Base-by-base conservation (phyloP, 2,329 filamentous ascomycete species). In the Aspergillus texensis region DNA sequence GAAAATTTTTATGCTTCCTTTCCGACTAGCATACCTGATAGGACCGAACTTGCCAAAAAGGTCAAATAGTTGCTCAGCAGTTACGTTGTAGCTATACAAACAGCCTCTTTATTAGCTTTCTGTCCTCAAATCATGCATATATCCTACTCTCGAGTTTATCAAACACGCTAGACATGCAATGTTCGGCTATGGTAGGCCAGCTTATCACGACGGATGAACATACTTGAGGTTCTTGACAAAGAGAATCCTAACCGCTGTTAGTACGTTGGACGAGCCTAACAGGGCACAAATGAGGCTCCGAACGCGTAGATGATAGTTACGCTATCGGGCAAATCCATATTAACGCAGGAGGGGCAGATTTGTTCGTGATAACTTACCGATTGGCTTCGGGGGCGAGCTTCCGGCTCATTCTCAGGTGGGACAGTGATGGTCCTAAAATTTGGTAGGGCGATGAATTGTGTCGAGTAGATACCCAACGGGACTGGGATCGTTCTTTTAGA, bases 161-260 rank as follows among this genome's bases (percentile, higher is more conserved):
- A 34, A 36, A 45, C 26, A 34, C n/a, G 46, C 39, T 41, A 53
- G 53, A 24, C 21, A 57, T 63, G 56, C 59, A 48, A 57, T 45
- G 21, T 36, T 61, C 46, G 60, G 56, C 57, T 41, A 39, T 10
- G 58, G 24, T 57, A 48, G 34, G 39, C 34, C 6, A 60, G 58
- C 43, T 34, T 53, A 64, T 61, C 30, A 57, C 56, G 54, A 52
- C n/a, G 58, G 52, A 60, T 45, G 36, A 62, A 82, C 85, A 72
- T 81, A 96, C 93, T 92, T 96, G 85, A 98, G 88, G 88, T 99
- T 98, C 92, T 98, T 98, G 77, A 98, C 94, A 88, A 98, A 98
- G 85, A 99, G 92, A 90, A 95, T 94, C 90, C 94, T 97, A 72
- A 68, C 70, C 32, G 12, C 21, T 34, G 61, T 67, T 53, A 70